These are phyloP conservation scores for Aethionema arabicum DNA, from an alignment of 345 rosid species.

Conservation along the genomic window DNA sequence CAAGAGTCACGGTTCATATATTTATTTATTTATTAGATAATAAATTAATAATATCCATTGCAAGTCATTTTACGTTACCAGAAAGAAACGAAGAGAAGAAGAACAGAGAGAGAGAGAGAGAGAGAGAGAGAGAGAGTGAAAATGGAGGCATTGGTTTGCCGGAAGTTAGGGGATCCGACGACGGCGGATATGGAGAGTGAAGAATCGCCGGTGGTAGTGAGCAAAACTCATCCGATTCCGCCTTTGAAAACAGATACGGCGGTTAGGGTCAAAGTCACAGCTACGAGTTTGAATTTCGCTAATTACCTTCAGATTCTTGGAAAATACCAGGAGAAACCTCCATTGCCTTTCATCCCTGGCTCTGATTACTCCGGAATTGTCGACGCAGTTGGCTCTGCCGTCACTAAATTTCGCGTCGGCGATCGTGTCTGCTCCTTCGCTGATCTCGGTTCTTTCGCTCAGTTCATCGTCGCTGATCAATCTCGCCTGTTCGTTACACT, in stretches of 20 bases:
- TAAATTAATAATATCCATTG: too few species aligned
- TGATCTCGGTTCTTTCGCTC: slow-evolving; percentile 73
- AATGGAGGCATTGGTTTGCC: slow-evolving; percentile 90
- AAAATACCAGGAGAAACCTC: slow-evolving; percentile 80
- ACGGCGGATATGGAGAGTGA: slow-evolving; percentile 34
- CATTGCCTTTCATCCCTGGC: slow-evolving; percentile 87
- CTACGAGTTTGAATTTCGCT: slow-evolving; percentile 94
- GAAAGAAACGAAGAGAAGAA: too few species aligned
- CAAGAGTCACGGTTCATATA: too few species aligned
- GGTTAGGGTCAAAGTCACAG: slow-evolving; percentile 74
- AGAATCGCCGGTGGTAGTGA: slow-evolving; percentile 51
- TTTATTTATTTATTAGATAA: too few species aligned
- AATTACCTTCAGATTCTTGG: slow-evolving; percentile 91
- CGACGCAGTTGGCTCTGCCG: slow-evolving; percentile 60
- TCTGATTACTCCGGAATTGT: slow-evolving; percentile 86
- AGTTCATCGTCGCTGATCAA: slow-evolving; percentile 75
- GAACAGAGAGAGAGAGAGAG: slow-evolving; percentile 1
- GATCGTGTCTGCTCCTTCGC: slow-evolving; percentile 76
- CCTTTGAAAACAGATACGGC: slow-evolving; percentile 51
- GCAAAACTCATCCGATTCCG: slow-evolving; percentile 56
- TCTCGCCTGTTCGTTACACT: slow-evolving; percentile 47
- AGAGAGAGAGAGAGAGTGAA: slow-evolving; percentile 1
- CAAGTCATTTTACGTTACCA: background rate
- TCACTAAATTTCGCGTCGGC: slow-evolving; percentile 66
- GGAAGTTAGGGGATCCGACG: slow-evolving; percentile 71